phyloP scores from a whole-genome alignment of 306 rosid genomes.

The Luffa aegyptiaca region DNA sequence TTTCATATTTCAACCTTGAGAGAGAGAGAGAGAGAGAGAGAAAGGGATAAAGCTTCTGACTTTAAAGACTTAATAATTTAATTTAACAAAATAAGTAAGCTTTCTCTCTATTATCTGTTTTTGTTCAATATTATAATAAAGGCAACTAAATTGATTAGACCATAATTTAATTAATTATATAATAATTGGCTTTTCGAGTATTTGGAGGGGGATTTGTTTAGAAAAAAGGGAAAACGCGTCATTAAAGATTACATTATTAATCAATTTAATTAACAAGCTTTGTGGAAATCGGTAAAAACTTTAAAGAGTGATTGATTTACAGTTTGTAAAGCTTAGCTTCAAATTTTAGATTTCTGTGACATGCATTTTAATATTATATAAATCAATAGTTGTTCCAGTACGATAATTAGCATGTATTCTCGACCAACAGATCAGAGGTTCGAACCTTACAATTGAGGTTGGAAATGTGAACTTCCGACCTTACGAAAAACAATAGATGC shows the following conservation, averaged over 20 bases:
- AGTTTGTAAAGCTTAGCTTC: background rate
- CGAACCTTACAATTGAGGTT: no score
- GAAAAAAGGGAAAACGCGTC: constrained; percentile 3
- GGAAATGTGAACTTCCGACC: no score
- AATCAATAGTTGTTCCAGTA: background rate
- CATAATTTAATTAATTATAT: background rate
- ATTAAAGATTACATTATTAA: background rate
- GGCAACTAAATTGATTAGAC: background rate
- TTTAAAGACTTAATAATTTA: background rate
- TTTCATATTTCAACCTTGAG: background rate
- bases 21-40: background rate
- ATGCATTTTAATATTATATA: background rate
- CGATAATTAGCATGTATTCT: no score
- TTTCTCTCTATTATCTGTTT: background rate
- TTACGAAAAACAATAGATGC: no score
- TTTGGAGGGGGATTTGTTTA: background rate
- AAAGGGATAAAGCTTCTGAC: background rate
- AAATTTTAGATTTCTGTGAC: background rate
- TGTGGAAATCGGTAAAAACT: background rate
- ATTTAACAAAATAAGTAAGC: background rate
- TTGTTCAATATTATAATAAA: background rate
- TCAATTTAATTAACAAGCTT: background rate
- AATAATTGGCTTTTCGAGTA: background rate
- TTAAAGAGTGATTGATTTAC: background rate
- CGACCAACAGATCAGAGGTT: no score